Conservation (phyloP, 2,329 filamentous ascomycete species). For the Stagonosporopsis vannaccii region DNA sequence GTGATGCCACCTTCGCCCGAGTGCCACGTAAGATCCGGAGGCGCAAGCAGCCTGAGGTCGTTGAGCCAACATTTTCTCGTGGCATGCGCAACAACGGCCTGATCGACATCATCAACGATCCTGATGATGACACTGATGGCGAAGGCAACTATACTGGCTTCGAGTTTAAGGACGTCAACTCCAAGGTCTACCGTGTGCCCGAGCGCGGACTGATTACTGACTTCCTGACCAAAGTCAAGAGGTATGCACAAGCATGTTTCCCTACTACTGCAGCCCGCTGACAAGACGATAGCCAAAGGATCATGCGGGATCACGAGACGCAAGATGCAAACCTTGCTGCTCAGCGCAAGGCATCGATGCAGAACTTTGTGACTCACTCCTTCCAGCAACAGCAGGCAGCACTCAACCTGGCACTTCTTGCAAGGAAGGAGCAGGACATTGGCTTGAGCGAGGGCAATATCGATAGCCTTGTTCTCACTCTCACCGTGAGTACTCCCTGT, state of each 20-base stretch:
- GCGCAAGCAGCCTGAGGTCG: slow-evolving; percentile 57
- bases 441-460: slow-evolving; percentile 56
- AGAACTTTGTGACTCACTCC: slow-evolving; percentile 40
- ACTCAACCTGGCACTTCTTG: slow-evolving; percentile 67
- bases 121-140: slow-evolving; percentile 52
- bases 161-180: slow-evolving; percentile 45
- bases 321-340: slow-evolving; percentile 17
- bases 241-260: slow-evolving; percentile 24
- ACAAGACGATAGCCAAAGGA: slow-evolving; percentile 4
- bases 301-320: slow-evolving; percentile 28
- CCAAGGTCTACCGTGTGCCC: slow-evolving; percentile 54
- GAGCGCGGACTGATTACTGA: slow-evolving; percentile 58
- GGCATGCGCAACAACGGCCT: slow-evolving; percentile 65
- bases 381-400: slow-evolving; percentile 71
- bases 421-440: slow-evolving; percentile 59
- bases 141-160: slow-evolving; percentile 48
- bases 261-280: neutral
- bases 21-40: slow-evolving; percentile 55
- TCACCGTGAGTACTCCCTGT: slow-evolving; percentile 63
- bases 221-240: slow-evolving; percentile 69
- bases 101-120: slow-evolving; percentile 55
- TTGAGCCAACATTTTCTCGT: slow-evolving; percentile 61
- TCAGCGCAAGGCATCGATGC: slow-evolving; percentile 36
- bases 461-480: slow-evolving; percentile 62
- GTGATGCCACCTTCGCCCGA: slow-evolving; percentile 35